Base-by-base conservation (phyloP, 257 asterid genomes). In the Handroanthus guayacan region DNA sequence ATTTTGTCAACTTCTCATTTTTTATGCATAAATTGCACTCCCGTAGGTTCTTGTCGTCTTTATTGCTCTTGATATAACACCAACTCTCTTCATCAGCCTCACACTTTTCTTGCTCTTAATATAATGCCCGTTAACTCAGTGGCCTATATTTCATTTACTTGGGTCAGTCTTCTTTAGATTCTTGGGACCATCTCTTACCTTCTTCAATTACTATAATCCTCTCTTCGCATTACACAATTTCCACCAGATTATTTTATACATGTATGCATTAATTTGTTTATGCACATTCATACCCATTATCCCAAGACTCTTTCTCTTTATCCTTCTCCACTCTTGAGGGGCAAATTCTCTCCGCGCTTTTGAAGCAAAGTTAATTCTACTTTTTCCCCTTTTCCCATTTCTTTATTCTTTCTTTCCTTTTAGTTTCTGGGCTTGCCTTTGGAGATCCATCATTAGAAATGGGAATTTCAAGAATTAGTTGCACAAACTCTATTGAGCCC, bases 281-380 rank as follows among this genome's bases (percentile, higher is more conserved):
- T 43, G 67, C 54, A 50, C 44, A 81, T 68, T 66, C 70, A 69
- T 64, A 16, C 54, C 67, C 54, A 56, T 69, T 16, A 0, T 51
- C 71, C 17, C 65, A 55, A 78, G 57, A 45, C 69, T 66, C 41
- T 9, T 34, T 25, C 45, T 34, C n/a, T n/a, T n/a, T n/a, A n/a
- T n/a, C n/a, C 1, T 36, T 62, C 38, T 25, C 9, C 66, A 20
- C 66, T 39, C 51, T 16, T 37, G 51, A 63, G 69, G 69, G 38
- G 34, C 39, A 8, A 63, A 81, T 81, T 74, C 79, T 78, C 56
- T 68, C 83, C 83, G 71, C 79, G 65, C 43, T 84, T 51, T 71
- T 34, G 65, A 89, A 86, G 91, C 90, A 86, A 89, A 86, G 89
- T 78, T 69, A 79, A 80, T 36, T 31, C 64, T 16, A 2, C 74